Percentiles rank a stretch among this genome's conserved stretches.
Conservation (phyloP, 176 grass and related monocot species). For the Aegilops sharonensis region DNA sequence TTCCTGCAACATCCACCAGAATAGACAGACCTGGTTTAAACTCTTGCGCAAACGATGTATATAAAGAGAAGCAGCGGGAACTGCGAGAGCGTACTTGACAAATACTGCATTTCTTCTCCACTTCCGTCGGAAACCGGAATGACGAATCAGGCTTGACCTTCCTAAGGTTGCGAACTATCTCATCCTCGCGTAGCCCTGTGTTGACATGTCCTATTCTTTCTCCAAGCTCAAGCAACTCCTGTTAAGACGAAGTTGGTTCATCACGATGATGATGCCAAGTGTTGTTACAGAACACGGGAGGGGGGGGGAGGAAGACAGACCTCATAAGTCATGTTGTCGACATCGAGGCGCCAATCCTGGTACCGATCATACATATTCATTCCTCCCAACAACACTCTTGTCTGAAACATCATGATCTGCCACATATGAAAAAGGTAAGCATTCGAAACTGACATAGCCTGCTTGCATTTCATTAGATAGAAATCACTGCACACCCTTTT, state of each 20-base stretch:
- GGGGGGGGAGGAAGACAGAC: slow-evolving; percentile 14
- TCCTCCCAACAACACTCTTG: slow-evolving; percentile 82
- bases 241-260: background rate
- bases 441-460: background rate
- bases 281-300: background rate
- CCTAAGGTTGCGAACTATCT: slow-evolving; percentile 55
- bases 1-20: slow-evolving; percentile 45
- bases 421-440: background rate
- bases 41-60: no score
- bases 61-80: background rate
- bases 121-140: slow-evolving; percentile 49
- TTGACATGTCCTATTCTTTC: slow-evolving; percentile 90
- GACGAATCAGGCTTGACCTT: slow-evolving; percentile 59
- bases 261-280: background rate
- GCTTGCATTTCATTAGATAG: background rate
- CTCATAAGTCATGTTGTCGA: slow-evolving; percentile 97
- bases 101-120: slow-evolving; percentile 85
- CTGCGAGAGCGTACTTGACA: slow-evolving; percentile 59
- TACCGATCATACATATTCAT: slow-evolving; percentile 71
- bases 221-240: slow-evolving; percentile 92
- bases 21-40: background rate
- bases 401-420: slow-evolving; percentile 98
- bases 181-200: slow-evolving; percentile 92
- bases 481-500: background rate
- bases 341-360: slow-evolving; percentile 89